phyloP scores from a whole-genome alignment of 1,284 basidiomycete genomes.

The Sporisorium reilianum region DNA sequence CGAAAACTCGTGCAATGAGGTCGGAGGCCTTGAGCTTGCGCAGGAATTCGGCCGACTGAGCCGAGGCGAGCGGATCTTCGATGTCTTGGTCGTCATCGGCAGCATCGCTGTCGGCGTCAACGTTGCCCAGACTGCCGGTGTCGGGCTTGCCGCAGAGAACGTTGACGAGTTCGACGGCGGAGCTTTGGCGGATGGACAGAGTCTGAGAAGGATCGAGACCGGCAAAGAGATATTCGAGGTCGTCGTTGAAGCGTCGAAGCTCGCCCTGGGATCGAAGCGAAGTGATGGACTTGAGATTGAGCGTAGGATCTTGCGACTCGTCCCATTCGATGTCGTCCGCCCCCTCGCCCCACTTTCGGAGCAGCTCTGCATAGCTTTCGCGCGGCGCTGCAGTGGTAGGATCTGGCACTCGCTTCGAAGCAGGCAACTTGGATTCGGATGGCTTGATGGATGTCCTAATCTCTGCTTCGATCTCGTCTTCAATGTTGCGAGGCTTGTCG shows the following conservation, averaged over 20 bases:
- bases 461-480: conserved; percentile 51
- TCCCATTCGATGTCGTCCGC: conserved; percentile 55
- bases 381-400: conserved; percentile 13
- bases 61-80: conserved; percentile 30
- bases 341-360: conserved; percentile 50
- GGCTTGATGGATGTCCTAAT: conserved; percentile 9
- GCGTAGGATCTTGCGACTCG: conserved; percentile 50
- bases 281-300: conserved; percentile 54
- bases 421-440: background rate
- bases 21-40: conserved; percentile 54
- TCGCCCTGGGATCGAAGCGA: conserved; percentile 46
- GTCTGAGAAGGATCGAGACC: conserved; percentile 29
- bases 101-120: conserved; percentile 12
- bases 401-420: conserved; percentile 1
- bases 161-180: conserved; percentile 45
- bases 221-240: conserved; percentile 52
- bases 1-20: conserved; percentile 35
- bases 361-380: conserved; percentile 54
- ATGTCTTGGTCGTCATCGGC: conserved; percentile 1
- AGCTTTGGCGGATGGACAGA: conserved; percentile 34
- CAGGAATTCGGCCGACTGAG: conserved; percentile 45
- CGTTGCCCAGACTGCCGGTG: conserved; percentile 16
- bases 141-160: conserved; percentile 47
- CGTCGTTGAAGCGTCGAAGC: conserved; percentile 52
- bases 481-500: conserved; percentile 21